These are phyloP conservation scores for Cryphonectria radicalis DNA, from an alignment of 2,329 filamentous ascomycete species.

Conservation along the genomic window DNA sequence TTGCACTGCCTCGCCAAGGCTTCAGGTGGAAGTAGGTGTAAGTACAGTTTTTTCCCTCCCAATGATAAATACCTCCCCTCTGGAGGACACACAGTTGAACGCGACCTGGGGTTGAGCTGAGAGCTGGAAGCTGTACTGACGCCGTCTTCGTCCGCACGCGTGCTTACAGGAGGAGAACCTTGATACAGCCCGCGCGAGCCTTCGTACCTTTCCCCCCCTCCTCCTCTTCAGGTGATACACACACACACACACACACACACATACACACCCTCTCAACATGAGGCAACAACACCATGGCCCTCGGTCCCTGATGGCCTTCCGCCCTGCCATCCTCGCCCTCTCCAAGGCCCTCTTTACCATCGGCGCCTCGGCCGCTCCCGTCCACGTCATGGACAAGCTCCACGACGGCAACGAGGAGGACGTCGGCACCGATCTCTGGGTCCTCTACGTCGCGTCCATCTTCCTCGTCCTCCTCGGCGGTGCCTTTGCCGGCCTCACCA, in stretches of 20 bases:
- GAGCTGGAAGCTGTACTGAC: not conserved
- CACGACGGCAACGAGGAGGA: constrained; percentile 54
- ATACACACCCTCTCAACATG: constrained; percentile 17
- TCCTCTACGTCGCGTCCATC: constrained; percentile 79
- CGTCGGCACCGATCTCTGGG: constrained; percentile 72
- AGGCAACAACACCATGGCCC: constrained; percentile 15
- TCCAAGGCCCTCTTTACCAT: constrained; percentile 56
- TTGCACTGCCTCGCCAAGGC: constrained; percentile 4
- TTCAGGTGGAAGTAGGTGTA: constrained; percentile 5
- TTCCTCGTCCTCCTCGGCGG: constrained; percentile 85
- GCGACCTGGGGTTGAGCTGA: not conserved
- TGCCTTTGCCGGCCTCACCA: constrained; percentile 92
- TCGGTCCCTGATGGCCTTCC: constrained; percentile 26
- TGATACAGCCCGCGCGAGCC: not conserved
- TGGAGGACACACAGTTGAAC: not conserved
- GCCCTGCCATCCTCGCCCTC: constrained; percentile 53
- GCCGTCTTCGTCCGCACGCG: not conserved
- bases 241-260: not conserved
- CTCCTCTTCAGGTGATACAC: not conserved
- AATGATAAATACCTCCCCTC: not conserved
- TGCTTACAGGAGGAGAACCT: constrained; percentile 3
- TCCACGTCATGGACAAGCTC: constrained; percentile 41
- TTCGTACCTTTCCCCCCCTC: not conserved
- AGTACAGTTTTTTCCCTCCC: not conserved
- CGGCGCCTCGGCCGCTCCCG: constrained; percentile 53